Evolutionary conservation across 139 green algal species (phyloP).

Genomic region (Micromonas commoda): DNA sequence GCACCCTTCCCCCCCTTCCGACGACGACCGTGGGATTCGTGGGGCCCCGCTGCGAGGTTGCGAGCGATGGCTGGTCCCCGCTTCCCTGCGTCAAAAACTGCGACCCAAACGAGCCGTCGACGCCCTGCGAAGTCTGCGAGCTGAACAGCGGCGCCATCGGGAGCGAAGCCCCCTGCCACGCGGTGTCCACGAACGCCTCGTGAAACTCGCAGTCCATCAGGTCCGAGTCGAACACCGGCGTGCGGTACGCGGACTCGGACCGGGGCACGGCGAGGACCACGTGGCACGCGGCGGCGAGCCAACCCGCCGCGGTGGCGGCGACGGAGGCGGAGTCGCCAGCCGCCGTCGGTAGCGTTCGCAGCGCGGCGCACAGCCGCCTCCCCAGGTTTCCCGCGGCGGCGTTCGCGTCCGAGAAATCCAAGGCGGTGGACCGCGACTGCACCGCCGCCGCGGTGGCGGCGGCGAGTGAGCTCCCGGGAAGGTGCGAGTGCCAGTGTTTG

Average conservation of each 20-base stretch:
- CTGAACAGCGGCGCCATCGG: slow-evolving; percentile 35
- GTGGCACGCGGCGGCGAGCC: not conserved
- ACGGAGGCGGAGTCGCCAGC: not conserved
- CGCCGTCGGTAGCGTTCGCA: not conserved
- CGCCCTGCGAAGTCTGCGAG: not conserved
- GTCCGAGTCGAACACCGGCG: slow-evolving; percentile 27
- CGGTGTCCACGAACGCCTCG: slow-evolving; percentile 8
- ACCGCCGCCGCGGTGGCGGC: too few species aligned
- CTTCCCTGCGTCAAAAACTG: not conserved
- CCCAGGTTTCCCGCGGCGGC: not conserved
- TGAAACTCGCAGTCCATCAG: slow-evolving; percentile 33
- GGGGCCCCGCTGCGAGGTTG: not conserved
- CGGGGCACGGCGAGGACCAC: slow-evolving; percentile 5
- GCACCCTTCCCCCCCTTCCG: not conserved
- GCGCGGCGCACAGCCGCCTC: not conserved
- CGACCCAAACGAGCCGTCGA: not conserved
- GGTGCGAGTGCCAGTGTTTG: not conserved
- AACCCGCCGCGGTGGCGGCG: not conserved
- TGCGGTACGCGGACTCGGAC: slow-evolving; percentile 8
- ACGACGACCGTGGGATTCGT: too few species aligned
- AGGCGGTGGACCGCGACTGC: too few species aligned
- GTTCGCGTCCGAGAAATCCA: too few species aligned
- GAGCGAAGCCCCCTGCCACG: not conserved
- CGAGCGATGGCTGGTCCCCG: not conserved
- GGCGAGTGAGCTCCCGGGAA: too few species aligned